Evolutionary conservation across 1,139 yeast genomes (phyloP), one percentile per base, ranked within the genome.

Genomic region (Kodamaea suecica): DNA sequence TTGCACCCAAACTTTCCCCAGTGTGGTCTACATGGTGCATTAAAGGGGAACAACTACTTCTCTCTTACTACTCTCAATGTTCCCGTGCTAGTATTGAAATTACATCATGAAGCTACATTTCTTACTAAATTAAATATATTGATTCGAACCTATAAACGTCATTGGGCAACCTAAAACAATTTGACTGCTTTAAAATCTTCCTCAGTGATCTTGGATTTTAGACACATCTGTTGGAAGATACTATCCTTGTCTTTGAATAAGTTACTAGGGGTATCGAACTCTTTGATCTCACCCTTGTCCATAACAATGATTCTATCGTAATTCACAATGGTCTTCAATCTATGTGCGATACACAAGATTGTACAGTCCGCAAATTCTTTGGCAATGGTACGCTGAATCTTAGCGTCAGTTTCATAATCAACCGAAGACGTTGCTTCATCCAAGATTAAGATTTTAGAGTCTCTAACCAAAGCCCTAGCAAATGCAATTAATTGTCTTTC

Each of bases 371-470:
- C 52, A 51, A 84, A 84, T 52, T 82, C 88, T 9, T 60, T 61
- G 6, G 68, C 64, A 42, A 84, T 81, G 19, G 86, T 79, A 4
- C 61, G 49, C 57, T 84, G 95, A 47, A 85, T 81, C 52, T 73
- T 75, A 30, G 75, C 66, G 56, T 84, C 94, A 0, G 94, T 83
- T 45, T 78, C 85, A 50, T 80, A 81, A 54, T 84, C 95, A 29
- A 84, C 92, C 7, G 84, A 78, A 0, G 94, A 83, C 0, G 95
- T 84, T n/a, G 95, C 94, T 56, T 84, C 95, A 54, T 84, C 95
- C 40, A 84, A 59, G 41, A 84, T 78, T 44, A 84, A 62, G 38
- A 84, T 77, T 50, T 73, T 76, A 4, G 86, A 67, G 33, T 76
- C 70, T 43, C 86, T 72, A n/a, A 83, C 86, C 42, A 84, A 63